Evolutionary conservation across 345 rosid species (phyloP).

Genomic region (Tarenaya hassleriana): DNA sequence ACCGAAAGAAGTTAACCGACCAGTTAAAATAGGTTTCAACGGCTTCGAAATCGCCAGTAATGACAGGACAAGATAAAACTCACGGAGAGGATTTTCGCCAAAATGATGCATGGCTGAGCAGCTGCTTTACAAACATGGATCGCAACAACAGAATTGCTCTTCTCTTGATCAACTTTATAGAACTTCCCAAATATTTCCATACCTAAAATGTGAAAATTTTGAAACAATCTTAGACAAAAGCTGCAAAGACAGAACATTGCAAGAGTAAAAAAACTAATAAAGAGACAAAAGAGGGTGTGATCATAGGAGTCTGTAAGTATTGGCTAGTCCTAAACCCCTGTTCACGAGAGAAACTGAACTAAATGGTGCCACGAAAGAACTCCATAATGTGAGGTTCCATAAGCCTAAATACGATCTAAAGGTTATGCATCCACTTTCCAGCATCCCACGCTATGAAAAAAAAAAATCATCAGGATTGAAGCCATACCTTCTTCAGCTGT

Average conservation of each 20-base stretch:
- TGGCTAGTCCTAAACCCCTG: no score
- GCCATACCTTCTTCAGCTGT: slow-evolving; percentile 55
- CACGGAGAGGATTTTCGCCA: slow-evolving; percentile 28
- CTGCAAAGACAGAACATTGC: background rate
- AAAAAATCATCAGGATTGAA: background rate
- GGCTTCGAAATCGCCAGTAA: slow-evolving; percentile 1
- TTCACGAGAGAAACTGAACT: no score
- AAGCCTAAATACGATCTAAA: no score
- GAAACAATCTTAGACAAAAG: slow-evolving; percentile 2
- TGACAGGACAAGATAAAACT: slow-evolving; percentile 7
- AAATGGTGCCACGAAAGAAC: no score
- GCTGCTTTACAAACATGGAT: slow-evolving; percentile 24
- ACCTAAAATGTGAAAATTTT: slow-evolving; percentile 12
- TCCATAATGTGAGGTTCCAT: no score
- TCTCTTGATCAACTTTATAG: slow-evolving; percentile 20
- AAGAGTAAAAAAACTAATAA: background rate
- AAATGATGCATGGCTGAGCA: slow-evolving; percentile 25
- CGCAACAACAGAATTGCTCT: slow-evolving; percentile 22
- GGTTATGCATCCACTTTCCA: no score
- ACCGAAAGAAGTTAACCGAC: background rate
- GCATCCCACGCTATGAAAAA: no score
- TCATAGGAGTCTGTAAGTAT: no score
- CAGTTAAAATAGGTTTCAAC: no score
- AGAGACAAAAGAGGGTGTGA: no score
- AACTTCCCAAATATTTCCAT: slow-evolving; percentile 15